Percentiles rank a stretch among this genome's conserved stretches.
phyloP scores from a whole-genome alignment of 202 grass and related monocot genomes.

The Panicum hallii region DNA sequence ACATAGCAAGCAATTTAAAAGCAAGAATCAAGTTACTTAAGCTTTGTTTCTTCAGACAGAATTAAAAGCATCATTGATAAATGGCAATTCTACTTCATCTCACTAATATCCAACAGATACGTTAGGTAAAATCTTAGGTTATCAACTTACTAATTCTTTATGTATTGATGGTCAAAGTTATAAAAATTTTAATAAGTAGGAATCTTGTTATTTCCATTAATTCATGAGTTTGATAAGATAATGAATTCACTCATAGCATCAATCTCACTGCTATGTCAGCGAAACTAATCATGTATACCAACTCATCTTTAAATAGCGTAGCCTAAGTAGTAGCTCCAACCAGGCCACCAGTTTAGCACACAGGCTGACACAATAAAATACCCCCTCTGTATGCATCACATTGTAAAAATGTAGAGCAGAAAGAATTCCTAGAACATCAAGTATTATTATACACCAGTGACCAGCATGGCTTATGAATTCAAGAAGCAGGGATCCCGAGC shows the following conservation, averaged over 20 bases:
- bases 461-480: background rate
- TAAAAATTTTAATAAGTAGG: background rate
- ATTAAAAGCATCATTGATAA: background rate
- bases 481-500: background rate
- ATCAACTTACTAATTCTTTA: background rate
- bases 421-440: background rate
- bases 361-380: background rate
- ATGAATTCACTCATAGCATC: background rate
- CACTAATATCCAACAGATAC: background rate
- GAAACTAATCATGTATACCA: background rate
- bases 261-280: background rate
- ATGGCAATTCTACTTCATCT: background rate
- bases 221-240: background rate
- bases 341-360: background rate
- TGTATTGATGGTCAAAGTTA: background rate
- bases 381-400: background rate
- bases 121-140: background rate
- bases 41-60: conserved; percentile 1
- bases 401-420: background rate
- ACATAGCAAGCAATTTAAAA: conserved; percentile 6
- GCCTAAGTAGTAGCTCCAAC: background rate
- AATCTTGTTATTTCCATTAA: background rate
- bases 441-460: background rate
- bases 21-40: background rate
- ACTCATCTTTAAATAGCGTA: background rate